Evolutionary conservation across 176 grass and related monocot species (phyloP).

Genomic region (Chrysopogon serrulatus): DNA sequence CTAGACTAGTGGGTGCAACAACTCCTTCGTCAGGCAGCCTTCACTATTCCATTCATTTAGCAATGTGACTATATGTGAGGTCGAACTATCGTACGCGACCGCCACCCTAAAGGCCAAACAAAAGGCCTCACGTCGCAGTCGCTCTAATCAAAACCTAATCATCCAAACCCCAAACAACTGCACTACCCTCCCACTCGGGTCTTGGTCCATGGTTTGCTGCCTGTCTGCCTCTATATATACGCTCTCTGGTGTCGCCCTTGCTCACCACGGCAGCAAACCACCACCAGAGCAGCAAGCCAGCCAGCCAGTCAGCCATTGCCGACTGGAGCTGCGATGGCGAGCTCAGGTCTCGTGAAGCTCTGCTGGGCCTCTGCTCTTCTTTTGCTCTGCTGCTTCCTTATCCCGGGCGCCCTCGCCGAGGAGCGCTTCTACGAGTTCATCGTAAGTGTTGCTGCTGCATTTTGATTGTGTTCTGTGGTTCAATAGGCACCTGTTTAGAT

Average conservation of each 20-base stretch:
- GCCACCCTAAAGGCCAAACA: conserved; percentile 26
- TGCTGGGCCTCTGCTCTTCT: conserved; percentile 26
- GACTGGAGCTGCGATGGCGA: neutral
- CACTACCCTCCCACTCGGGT: neutral
- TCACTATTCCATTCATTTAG: neutral
- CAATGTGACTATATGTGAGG: neutral
- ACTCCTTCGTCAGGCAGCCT: conserved; percentile 18
- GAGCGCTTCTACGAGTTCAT: conserved; percentile 83
- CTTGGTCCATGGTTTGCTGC: neutral
- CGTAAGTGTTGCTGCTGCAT: conserved; percentile 13
- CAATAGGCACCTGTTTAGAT: too few relatives aligned
- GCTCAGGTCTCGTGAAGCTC: neutral
- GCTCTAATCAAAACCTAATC: conserved; percentile 60
- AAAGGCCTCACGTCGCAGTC: neutral
- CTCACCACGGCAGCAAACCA: conserved; percentile 19
- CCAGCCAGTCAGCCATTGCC: neutral
- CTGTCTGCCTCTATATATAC: conserved; percentile 16
- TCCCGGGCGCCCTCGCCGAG: conserved; percentile 45
- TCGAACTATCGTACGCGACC: conserved; percentile 13
- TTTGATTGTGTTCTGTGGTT: neutral
- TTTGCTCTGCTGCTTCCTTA: conserved; percentile 22
- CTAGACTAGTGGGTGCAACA: conserved; percentile 58
- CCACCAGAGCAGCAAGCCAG: neutral
- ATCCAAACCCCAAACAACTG: conserved; percentile 69
- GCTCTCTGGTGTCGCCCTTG: neutral